Base-by-base conservation (phyloP, 495 filamentous ascomycete genomes). In the Lophiostoma macrostomum region DNA sequence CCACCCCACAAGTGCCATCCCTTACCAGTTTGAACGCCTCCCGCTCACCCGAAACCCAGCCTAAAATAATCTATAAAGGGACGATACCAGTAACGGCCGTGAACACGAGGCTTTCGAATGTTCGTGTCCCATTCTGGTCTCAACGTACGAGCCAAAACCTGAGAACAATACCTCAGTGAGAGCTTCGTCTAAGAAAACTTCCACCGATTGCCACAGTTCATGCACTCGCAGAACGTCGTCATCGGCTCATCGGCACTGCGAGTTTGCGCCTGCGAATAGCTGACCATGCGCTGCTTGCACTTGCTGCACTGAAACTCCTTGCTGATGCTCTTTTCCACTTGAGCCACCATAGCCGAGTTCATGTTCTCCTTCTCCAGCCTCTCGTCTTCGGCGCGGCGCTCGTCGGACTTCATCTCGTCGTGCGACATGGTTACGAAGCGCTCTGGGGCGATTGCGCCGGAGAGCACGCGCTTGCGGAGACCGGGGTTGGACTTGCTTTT, bases 241-340 rank as follows among this genome's bases (percentile, higher is more conserved):
- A 90, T 87, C 62, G 86, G 86, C 65, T 90, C 93, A 79, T 98
- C 93, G 37, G 93, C 93, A 71, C 81, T 86, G 58, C 94, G 82
- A 4, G 93, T 97, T 74, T 97, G 94, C 23, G 94, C 93, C 72
- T 96, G 93, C 27, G 80, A 90, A 68, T 98, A 98, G 59, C 83
- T 85, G 64, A 98, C 93, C 75, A 88, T 93, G 74, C 87, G 90
- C 77, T 95, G 80, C 32, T 82, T 81, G 68, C 93, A 97, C 72
- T 87, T 87, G 51, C 89, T 80, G 71, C 93, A 98, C 71, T 86
- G 84, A 56, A 97, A 76, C 32, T 80, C 83, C 53, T 86, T 87
- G 64, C 83, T 90, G 70, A 96, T 88, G 64, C 81, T 87, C 71
- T 86, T 90, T 67, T 95, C 87, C 1, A 80, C 86, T 71, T 90